Percentiles rank a stretch among this genome's conserved stretches.
Conservation (phyloP, 306 rosid genomes). For the Boehmeria nivea region DNA sequence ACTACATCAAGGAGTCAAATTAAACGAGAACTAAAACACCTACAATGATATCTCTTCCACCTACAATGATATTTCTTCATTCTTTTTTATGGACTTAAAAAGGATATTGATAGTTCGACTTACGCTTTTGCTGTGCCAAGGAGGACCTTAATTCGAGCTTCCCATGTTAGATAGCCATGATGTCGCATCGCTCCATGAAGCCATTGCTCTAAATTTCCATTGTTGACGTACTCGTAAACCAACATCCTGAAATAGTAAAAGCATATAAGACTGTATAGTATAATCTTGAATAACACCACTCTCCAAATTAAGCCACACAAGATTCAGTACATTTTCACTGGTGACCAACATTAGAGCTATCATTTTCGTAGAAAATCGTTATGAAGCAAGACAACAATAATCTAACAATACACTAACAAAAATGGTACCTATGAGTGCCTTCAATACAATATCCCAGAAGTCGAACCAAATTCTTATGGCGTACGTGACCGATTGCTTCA, state of each 20-base stretch:
- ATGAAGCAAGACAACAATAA: neutral
- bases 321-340: neutral
- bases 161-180: constrained; percentile 96
- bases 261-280: neutral
- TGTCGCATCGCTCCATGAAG: constrained; percentile 96
- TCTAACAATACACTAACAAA: neutral
- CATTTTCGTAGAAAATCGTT: neutral
- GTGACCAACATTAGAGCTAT: neutral
- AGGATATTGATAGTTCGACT: constrained; percentile 31
- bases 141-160: constrained; percentile 84
- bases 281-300: too few relatives aligned
- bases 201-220: constrained; percentile 97
- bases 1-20: constrained; percentile 42
- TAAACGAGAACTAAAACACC: constrained; percentile 20
- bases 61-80: neutral
- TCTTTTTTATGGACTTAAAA: neutral
- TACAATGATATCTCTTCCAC: neutral
- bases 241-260: constrained; percentile 54
- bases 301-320: constrained; percentile 7
- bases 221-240: constrained; percentile 86
- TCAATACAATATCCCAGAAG: constrained; percentile 87
- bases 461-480: constrained; percentile 95
- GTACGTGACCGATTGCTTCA: constrained; percentile 94
- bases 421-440: constrained; percentile 74
- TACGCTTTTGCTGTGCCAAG: constrained; percentile 98